These are phyloP conservation scores for Aphanomyces euteiches DNA, from an alignment of 352 stramenopile genomes.

Conservation along the genomic window DNA sequence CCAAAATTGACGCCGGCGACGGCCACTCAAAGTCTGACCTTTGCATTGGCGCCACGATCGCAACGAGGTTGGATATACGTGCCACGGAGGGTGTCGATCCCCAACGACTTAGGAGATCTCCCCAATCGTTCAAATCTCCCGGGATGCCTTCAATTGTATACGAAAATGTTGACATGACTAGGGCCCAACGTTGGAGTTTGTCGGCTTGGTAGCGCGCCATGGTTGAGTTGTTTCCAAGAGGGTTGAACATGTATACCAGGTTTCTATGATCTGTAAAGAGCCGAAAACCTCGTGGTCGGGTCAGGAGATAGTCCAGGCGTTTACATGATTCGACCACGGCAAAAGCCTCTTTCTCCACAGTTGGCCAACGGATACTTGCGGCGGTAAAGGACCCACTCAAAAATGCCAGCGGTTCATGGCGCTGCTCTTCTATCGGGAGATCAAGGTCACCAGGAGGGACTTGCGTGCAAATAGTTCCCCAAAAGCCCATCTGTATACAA, in stretches of 20 bases:
- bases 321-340: slow-evolving; percentile 36
- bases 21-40: slow-evolving; percentile 30
- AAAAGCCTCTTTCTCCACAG: no score
- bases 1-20: slow-evolving; percentile 31
- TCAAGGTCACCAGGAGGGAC: slow-evolving; percentile 9
- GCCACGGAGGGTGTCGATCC: neutral
- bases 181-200: no score
- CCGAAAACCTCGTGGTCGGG: slow-evolving; percentile 31
- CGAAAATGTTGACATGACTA: slow-evolving; percentile 17
- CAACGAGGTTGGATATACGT: neutral
- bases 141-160: slow-evolving; percentile 25
- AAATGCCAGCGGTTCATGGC: no score
- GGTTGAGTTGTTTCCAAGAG: slow-evolving; percentile 3
- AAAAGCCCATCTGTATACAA: slow-evolving; percentile 36
- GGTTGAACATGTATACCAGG: slow-evolving; percentile 39
- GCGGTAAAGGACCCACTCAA: slow-evolving; percentile 30
- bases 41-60: slow-evolving; percentile 31
- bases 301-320: slow-evolving; percentile 33
- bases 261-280: no score
- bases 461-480: slow-evolving; percentile 31
- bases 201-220: slow-evolving; percentile 30
- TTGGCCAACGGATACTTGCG: slow-evolving; percentile 26
- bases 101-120: slow-evolving; percentile 19
- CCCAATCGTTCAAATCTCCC: slow-evolving; percentile 28
- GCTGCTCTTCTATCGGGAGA: slow-evolving; percentile 28